phyloP scores from a whole-genome alignment of 768 basidiomycete genomes.

The Chiua virens region DNA sequence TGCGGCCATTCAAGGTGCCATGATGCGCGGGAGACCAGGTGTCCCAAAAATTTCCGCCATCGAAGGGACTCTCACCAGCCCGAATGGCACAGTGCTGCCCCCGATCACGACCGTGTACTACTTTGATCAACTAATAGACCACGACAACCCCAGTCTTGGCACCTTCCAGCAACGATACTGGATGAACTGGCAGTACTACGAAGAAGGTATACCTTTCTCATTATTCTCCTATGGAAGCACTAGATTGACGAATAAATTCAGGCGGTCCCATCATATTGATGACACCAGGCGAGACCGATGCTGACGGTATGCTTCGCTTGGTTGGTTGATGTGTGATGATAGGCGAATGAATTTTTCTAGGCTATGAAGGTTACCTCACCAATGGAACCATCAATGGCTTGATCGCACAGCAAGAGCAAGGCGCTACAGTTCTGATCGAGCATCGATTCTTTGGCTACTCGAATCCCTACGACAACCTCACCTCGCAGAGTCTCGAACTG shows the following conservation, averaged over 20 bases:
- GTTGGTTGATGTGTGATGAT: neutral
- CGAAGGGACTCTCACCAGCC: constrained; percentile 10
- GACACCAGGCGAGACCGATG: constrained; percentile 67
- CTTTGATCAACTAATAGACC: constrained; percentile 41
- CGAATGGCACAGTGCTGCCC: constrained; percentile 27
- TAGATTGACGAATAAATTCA: neutral
- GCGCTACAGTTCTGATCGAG: constrained; percentile 62
- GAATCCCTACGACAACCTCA: constrained; percentile 64
- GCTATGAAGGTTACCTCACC: constrained; percentile 54
- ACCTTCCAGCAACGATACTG: constrained; percentile 80
- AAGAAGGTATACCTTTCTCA: constrained; percentile 36
- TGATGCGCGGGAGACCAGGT: constrained; percentile 18
- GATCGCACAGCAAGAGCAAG: constrained; percentile 65
- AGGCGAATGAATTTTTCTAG: constrained; percentile 6
- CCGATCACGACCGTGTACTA: constrained; percentile 28
- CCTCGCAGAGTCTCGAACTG: constrained; percentile 51
- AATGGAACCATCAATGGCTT: constrained; percentile 62
- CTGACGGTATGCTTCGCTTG: constrained; percentile 34
- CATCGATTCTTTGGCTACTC: constrained; percentile 79
- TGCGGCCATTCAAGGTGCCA: constrained; percentile 20
- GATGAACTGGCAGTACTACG: constrained; percentile 67
- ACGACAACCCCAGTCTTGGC: constrained; percentile 55
- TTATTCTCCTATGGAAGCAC: neutral
- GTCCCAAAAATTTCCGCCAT: constrained; percentile 14
- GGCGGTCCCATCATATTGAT: constrained; percentile 28